Evolutionary conservation across 2,329 filamentous ascomycete genomes (phyloP).

Genomic region (Ophiocordyceps camponoti-floridani): DNA sequence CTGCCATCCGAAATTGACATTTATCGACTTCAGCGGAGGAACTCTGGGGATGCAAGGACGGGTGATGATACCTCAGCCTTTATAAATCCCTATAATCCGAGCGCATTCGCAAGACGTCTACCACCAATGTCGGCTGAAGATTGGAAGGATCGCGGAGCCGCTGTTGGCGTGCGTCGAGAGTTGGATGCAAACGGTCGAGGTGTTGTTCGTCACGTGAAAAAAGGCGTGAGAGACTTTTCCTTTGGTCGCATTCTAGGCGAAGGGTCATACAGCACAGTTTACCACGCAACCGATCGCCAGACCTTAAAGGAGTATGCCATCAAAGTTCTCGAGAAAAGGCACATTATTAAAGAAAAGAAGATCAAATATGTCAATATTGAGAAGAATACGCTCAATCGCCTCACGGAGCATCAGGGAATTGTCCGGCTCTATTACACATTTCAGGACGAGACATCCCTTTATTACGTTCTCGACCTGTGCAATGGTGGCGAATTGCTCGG

Average conservation of each 20-base stretch:
- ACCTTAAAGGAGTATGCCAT: slow-evolving; percentile 93
- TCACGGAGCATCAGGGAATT: slow-evolving; percentile 92
- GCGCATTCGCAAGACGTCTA: background rate
- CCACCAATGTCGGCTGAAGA: slow-evolving; percentile 55
- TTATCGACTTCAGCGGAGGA: slow-evolving; percentile 55
- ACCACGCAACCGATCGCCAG: slow-evolving; percentile 82
- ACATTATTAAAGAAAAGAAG: slow-evolving; percentile 99
- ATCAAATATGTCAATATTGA: slow-evolving; percentile 99
- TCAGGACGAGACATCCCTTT: slow-evolving; percentile 87
- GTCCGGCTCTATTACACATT: slow-evolving; percentile 97
- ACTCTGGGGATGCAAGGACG: slow-evolving; percentile 56
- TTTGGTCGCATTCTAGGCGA: slow-evolving; percentile 86
- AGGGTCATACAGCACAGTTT: slow-evolving; percentile 93
- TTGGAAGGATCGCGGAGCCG: slow-evolving; percentile 92
- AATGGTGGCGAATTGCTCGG: slow-evolving; percentile 82
- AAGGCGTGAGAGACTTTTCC: slow-evolving; percentile 90
- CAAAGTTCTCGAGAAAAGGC: slow-evolving; percentile 93
- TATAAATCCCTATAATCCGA: slow-evolving; percentile 8
- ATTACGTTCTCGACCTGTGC: slow-evolving; percentile 91
- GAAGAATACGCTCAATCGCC: slow-evolving; percentile 88
- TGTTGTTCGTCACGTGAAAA: slow-evolving; percentile 73
- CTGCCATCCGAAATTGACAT: slow-evolving; percentile 18
- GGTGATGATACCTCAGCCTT: background rate
- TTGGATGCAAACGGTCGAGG: slow-evolving; percentile 72
- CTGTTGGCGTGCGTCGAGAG: slow-evolving; percentile 64